A percentile compares a stretch with the other conserved stretches of the same genome.
Conservation (phyloP, 352 stramenopile genomes). For the Phytophthora cajani region DNA sequence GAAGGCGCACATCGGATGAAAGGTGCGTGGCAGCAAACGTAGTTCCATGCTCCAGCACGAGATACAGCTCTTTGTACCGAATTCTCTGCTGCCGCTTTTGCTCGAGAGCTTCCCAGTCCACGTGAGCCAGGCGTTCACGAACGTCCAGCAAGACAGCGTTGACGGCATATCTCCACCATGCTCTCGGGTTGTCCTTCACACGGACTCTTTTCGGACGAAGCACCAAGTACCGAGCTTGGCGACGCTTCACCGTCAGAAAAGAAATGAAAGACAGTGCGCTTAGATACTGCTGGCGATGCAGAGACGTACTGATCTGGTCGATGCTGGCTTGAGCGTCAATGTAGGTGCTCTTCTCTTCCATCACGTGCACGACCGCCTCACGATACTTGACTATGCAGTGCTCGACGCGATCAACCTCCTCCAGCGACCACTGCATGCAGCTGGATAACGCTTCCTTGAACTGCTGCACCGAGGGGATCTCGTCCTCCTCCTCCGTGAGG, state of each 20-base stretch:
- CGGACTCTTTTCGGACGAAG: slow-evolving; percentile 55
- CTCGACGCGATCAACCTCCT: slow-evolving; percentile 68
- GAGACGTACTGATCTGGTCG: slow-evolving; percentile 73
- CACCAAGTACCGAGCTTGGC: slow-evolving; percentile 63
- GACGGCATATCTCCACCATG: slow-evolving; percentile 86
- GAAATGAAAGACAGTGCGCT: slow-evolving; percentile 78
- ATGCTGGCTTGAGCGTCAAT: slow-evolving; percentile 78
- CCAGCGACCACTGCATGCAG: slow-evolving; percentile 76
- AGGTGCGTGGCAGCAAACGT: slow-evolving; percentile 47
- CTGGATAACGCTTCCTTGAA: slow-evolving; percentile 79
- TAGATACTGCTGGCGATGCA: slow-evolving; percentile 76
- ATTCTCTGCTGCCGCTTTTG: slow-evolving; percentile 39
- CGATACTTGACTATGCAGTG: slow-evolving; percentile 73
- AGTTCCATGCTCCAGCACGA: slow-evolving; percentile 35
- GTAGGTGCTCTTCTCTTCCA: slow-evolving; percentile 91
- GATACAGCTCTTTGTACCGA: slow-evolving; percentile 75
- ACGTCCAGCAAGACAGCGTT: slow-evolving; percentile 76
- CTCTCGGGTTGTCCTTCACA: slow-evolving; percentile 55
- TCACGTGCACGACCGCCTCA: slow-evolving; percentile 81
- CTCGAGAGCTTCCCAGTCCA: slow-evolving; percentile 69
- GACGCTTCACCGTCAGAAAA: slow-evolving; percentile 68
- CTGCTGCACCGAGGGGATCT: slow-evolving; percentile 70
- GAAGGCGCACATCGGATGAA: slow-evolving; percentile 40
- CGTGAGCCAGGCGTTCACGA: slow-evolving; percentile 67
- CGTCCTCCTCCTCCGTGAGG: slow-evolving; percentile 77